These are phyloP conservation scores for Colletotrichum zoysiae DNA, from an alignment of 2,329 filamentous ascomycete genomes.

Conservation along the genomic window DNA sequence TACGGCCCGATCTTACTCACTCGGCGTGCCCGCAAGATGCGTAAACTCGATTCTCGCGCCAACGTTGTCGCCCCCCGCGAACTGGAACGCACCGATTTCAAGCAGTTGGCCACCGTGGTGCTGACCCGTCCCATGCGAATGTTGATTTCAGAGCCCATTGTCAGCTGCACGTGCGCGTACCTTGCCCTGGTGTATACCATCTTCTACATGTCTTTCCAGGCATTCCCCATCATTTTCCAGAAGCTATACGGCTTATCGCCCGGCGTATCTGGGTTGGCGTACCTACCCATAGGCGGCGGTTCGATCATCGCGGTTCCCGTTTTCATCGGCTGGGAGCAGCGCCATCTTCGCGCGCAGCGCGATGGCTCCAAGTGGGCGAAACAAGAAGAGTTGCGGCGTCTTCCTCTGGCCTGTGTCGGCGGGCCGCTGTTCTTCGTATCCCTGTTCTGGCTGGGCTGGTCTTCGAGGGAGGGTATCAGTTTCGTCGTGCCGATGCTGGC, in stretches of 20 bases:
- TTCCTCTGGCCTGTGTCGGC: slow-evolving; percentile 79
- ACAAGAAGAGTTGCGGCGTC: slow-evolving; percentile 74
- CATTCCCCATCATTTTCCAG: slow-evolving; percentile 78
- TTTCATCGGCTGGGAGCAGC: slow-evolving; percentile 69
- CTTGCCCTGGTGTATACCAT: slow-evolving; percentile 77
- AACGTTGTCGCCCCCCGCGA: slow-evolving; percentile 72
- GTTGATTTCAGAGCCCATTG: slow-evolving; percentile 79
- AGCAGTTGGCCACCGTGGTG: slow-evolving; percentile 75
- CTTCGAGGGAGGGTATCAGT: slow-evolving; percentile 59
- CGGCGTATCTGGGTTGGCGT: slow-evolving; percentile 75
- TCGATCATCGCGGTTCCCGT: slow-evolving; percentile 69
- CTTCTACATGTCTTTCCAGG: slow-evolving; percentile 81
- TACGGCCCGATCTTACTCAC: slow-evolving; percentile 70
- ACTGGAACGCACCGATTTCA: slow-evolving; percentile 68
- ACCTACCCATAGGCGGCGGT: slow-evolving; percentile 76
- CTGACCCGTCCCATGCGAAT: slow-evolving; percentile 79
- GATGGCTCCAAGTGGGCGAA: slow-evolving; percentile 67
- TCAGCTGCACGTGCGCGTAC: slow-evolving; percentile 77
- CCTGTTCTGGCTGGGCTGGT: slow-evolving; percentile 74
- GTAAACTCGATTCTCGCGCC: slow-evolving; percentile 65
- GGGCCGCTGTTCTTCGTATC: slow-evolving; percentile 72
- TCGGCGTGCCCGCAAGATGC: slow-evolving; percentile 67
- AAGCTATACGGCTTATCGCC: slow-evolving; percentile 72
- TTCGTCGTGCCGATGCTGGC: slow-evolving; percentile 71
- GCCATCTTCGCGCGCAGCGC: slow-evolving; percentile 42